A percentile compares a stretch with the other conserved stretches of the same genome.
Evolutionary conservation across 2,329 filamentous ascomycete genomes (phyloP).

Genomic region (Exophiala phaeomuriformis): DNA sequence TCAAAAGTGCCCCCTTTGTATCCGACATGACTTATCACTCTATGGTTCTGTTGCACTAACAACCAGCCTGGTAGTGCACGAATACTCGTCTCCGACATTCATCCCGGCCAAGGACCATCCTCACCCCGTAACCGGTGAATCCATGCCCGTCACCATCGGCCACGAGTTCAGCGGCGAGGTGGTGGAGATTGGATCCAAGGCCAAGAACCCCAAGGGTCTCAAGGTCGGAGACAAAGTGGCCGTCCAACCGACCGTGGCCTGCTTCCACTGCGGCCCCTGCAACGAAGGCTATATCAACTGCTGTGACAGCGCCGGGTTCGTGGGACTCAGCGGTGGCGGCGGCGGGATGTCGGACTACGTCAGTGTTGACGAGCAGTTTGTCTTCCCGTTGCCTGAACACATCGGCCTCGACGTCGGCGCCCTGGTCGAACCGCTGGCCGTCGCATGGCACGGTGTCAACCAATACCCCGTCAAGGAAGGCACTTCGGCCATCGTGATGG

Average conservation of each 20-base stretch:
- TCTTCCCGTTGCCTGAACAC: constrained; percentile 47
- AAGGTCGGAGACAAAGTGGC: constrained; percentile 51
- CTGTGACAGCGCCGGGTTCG: constrained; percentile 51
- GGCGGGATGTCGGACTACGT: constrained; percentile 52
- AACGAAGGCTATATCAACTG: constrained; percentile 48
- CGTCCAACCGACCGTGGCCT: constrained; percentile 55
- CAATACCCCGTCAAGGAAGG: constrained; percentile 42
- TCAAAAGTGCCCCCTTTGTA: too few relatives aligned
- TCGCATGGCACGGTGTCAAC: constrained; percentile 58
- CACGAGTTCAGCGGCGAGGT: constrained; percentile 60
- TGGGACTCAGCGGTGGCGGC: constrained; percentile 44
- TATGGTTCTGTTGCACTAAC: too few relatives aligned
- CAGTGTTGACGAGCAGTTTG: constrained; percentile 44
- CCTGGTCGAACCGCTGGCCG: constrained; percentile 56
- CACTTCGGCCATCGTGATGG: constrained; percentile 49
- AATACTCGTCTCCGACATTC: constrained; percentile 46
- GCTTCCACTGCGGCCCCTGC: constrained; percentile 52
- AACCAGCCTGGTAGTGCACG: constrained; percentile 35
- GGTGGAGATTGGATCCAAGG: constrained; percentile 49
- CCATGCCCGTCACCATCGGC: constrained; percentile 54
- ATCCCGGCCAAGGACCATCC: constrained; percentile 41
- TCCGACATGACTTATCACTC: neutral
- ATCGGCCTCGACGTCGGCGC: constrained; percentile 50
- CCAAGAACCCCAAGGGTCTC: constrained; percentile 35
- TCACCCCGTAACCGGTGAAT: constrained; percentile 52